Evolutionary conservation across 2,329 filamentous ascomycete genomes (phyloP).

Genomic region (Trematosphaeria pertusa): DNA sequence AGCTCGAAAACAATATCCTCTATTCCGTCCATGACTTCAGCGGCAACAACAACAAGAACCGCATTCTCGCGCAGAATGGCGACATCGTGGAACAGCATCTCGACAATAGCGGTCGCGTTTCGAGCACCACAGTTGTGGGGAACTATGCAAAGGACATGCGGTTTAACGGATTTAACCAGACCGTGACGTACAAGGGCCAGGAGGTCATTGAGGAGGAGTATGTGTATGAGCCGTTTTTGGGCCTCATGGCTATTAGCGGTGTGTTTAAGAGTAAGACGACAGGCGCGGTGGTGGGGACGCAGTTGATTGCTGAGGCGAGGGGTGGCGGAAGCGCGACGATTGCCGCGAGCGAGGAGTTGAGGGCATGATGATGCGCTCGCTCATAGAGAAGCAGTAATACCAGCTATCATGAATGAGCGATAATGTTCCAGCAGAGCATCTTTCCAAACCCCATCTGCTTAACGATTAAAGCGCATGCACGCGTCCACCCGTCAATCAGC

Average conservation of each 20-base stretch:
- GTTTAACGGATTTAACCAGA: constrained; percentile 60
- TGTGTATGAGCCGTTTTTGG: constrained; percentile 61
- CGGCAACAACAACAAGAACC: constrained; percentile 61
- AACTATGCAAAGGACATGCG: constrained; percentile 61
- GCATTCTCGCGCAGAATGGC: constrained; percentile 63
- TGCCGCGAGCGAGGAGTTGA: constrained; percentile 38
- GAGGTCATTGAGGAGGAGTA: constrained; percentile 61
- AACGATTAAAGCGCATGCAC: too few relatives aligned
- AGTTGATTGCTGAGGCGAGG: constrained; percentile 60
- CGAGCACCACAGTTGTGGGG: constrained; percentile 54
- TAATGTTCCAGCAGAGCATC: too few relatives aligned
- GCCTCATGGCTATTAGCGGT: constrained; percentile 52
- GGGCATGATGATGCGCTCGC: constrained; percentile 6
- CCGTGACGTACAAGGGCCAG: constrained; percentile 50
- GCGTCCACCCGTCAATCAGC: too few relatives aligned
- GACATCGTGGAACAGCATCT: constrained; percentile 62
- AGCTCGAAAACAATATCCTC: constrained; percentile 64
- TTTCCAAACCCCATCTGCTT: too few relatives aligned
- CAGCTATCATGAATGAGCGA: too few relatives aligned
- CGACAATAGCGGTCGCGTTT: constrained; percentile 61
- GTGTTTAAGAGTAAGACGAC: constrained; percentile 58
- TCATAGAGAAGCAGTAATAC: too few relatives aligned
- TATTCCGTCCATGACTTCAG: constrained; percentile 68
- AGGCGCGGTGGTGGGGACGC: constrained; percentile 59
- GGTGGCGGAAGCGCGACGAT: constrained; percentile 62